phyloP scores from a whole-genome alignment of 140 eudicot genomes.

The Oenanthe javanica region DNA sequence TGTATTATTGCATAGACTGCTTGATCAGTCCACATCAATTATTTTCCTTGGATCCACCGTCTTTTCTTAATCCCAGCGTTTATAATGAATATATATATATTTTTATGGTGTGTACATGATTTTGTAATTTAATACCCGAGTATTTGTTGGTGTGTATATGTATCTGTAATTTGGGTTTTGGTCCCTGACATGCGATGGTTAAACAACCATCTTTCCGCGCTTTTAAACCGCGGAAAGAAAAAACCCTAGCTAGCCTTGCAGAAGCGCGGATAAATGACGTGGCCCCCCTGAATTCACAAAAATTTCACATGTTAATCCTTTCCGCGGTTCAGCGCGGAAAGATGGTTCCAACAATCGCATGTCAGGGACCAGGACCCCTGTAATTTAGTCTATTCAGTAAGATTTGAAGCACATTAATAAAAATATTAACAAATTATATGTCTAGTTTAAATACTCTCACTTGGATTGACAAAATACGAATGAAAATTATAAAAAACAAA shows the following conservation, averaged over 20 bases:
- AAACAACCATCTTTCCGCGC: too few relatives aligned
- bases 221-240: too few relatives aligned
- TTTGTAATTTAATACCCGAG: neutral
- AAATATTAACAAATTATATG: neutral
- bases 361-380: neutral
- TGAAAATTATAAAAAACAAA: neutral
- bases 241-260: too few relatives aligned
- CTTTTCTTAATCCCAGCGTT: too few relatives aligned
- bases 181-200: too few relatives aligned
- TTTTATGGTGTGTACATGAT: neutral
- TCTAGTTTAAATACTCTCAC: neutral
- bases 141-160: neutral
- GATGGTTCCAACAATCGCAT: too few relatives aligned
- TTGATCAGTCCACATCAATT: neutral
- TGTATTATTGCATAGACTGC: neutral
- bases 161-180: neutral
- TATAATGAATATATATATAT: too few relatives aligned
- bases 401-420: neutral
- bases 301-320: too few relatives aligned
- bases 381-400: neutral
- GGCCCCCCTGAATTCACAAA: too few relatives aligned
- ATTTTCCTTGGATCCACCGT: neutral
- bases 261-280: too few relatives aligned
- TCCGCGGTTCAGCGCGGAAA: too few relatives aligned
- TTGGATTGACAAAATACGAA: neutral